A percentile compares a stretch with the other conserved stretches of the same genome.
These are phyloP conservation scores for Yarrowia divulgata DNA, from an alignment of 805 yeast genomes.

Conservation along the genomic window DNA sequence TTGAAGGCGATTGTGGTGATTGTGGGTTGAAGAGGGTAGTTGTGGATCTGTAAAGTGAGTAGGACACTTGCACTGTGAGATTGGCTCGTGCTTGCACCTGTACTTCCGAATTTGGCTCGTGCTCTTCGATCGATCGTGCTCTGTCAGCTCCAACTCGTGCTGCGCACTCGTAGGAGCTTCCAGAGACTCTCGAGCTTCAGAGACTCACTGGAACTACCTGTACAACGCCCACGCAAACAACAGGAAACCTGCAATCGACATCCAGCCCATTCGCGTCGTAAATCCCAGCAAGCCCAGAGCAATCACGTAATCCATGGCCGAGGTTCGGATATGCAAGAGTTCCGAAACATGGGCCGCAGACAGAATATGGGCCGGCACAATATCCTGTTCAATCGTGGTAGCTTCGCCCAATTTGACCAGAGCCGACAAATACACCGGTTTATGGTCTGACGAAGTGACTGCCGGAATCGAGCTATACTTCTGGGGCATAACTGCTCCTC, in stretches of 20 bases:
- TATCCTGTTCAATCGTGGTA: neutral
- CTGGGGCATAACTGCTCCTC: conserved; percentile 48
- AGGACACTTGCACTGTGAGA: too few species aligned
- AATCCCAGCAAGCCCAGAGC: conserved; percentile 23
- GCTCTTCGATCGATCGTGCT: too few species aligned
- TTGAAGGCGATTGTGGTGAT: too few species aligned
- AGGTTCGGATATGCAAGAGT: conserved; percentile 29
- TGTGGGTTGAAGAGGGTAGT: too few species aligned
- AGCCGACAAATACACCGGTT: conserved; percentile 67
- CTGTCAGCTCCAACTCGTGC: too few species aligned
- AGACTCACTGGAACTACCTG: neutral
- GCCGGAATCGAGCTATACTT: conserved; percentile 60
- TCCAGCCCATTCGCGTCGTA: conserved; percentile 30
- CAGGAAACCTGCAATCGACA: conserved; percentile 19
- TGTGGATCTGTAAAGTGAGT: too few species aligned
- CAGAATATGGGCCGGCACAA: conserved; percentile 25
- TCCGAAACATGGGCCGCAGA: conserved; percentile 27
- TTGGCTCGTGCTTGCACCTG: neutral
- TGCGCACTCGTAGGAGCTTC: too few species aligned
- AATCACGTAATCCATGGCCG: conserved; percentile 23
- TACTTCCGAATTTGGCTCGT: too few species aligned
- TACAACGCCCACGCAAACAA: conserved; percentile 27
- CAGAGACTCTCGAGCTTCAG: too few species aligned
- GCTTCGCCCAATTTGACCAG: conserved; percentile 3
- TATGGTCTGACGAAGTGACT: conserved; percentile 74